These are phyloP conservation scores for Fraxinus americana DNA, from an alignment of 257 asterid genomes.

Conservation along the genomic window DNA sequence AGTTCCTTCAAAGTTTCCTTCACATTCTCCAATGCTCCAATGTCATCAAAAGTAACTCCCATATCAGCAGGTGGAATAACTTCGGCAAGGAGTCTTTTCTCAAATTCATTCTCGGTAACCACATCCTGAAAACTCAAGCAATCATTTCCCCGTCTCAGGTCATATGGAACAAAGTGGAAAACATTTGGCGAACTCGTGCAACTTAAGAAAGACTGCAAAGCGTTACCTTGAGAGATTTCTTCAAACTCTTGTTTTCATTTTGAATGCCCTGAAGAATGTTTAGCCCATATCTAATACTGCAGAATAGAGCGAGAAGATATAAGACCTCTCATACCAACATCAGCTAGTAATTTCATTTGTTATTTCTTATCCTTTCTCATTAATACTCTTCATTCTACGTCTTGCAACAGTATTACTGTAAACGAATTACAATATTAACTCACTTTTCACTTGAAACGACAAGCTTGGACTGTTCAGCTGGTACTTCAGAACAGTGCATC, in stretches of 20 bases:
- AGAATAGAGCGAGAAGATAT: slow-evolving; percentile 23
- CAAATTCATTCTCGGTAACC: slow-evolving; percentile 53
- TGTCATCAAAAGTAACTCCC: slow-evolving; percentile 51
- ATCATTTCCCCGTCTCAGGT: slow-evolving; percentile 2
- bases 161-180: background rate
- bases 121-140: slow-evolving; percentile 43
- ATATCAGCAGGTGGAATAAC: slow-evolving; percentile 55
- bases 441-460: slow-evolving; percentile 69
- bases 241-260: slow-evolving; percentile 68
- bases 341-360: background rate
- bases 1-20: slow-evolving; percentile 53
- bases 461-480: slow-evolving; percentile 51
- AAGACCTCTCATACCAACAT: slow-evolving; percentile 12
- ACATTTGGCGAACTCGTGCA: background rate
- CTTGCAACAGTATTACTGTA: background rate
- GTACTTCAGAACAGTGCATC: slow-evolving; percentile 60
- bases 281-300: slow-evolving; percentile 76
- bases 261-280: slow-evolving; percentile 67
- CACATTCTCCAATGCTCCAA: slow-evolving; percentile 59
- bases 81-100: slow-evolving; percentile 51
- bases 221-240: slow-evolving; percentile 80
- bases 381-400: background rate
- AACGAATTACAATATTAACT: slow-evolving; percentile 13
- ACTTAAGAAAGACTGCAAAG: slow-evolving; percentile 11
- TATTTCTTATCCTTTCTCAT: background rate